Percentiles rank a stretch among this genome's conserved stretches.
These are phyloP conservation scores for Aspergillus sp. DNA, from an alignment of 2,329 filamentous ascomycete genomes.

Conservation along the genomic window DNA sequence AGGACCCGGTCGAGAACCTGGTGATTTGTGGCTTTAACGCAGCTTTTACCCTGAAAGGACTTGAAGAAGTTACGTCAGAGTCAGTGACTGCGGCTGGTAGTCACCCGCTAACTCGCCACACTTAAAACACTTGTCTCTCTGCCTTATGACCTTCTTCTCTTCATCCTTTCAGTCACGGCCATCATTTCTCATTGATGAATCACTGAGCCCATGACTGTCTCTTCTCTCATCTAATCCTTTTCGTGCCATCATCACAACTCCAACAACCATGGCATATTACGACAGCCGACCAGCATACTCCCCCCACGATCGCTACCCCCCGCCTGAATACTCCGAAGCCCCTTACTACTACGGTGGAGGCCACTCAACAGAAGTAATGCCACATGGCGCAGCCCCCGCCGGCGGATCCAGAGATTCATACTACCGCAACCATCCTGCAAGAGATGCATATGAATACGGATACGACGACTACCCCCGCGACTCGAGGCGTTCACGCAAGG, in stretches of 20 bases:
- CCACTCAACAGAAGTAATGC: slow-evolving; percentile 19
- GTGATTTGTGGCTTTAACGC: slow-evolving; percentile 1
- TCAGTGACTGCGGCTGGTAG: slow-evolving; percentile 5
- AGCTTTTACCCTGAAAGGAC: neutral
- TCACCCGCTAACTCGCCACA: slow-evolving; percentile 16
- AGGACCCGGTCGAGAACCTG: neutral
- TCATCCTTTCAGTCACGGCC: slow-evolving; percentile 7
- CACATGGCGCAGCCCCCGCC: slow-evolving; percentile 60
- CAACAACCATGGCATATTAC: slow-evolving; percentile 37
- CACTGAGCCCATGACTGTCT: neutral
- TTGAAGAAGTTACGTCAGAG: slow-evolving; percentile 12
- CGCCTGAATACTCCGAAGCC: slow-evolving; percentile 25
- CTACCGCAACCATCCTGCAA: slow-evolving; percentile 78
- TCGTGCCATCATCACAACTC: neutral
- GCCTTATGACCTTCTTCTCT: slow-evolving; percentile 3
- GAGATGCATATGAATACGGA: slow-evolving; percentile 45
- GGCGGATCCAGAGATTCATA: slow-evolving; percentile 77
- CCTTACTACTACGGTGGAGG: slow-evolving; percentile 28
- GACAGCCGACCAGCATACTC: slow-evolving; percentile 31
- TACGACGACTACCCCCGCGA: slow-evolving; percentile 27
- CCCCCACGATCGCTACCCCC: slow-evolving; percentile 33
- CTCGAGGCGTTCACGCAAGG: slow-evolving; percentile 30
- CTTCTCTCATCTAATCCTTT: neutral
- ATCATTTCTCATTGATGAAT: neutral
- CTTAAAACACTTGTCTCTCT: slow-evolving; percentile 13